Base-by-base conservation (phyloP, 441 rosid species). In the Eugenia klotzschiana region DNA sequence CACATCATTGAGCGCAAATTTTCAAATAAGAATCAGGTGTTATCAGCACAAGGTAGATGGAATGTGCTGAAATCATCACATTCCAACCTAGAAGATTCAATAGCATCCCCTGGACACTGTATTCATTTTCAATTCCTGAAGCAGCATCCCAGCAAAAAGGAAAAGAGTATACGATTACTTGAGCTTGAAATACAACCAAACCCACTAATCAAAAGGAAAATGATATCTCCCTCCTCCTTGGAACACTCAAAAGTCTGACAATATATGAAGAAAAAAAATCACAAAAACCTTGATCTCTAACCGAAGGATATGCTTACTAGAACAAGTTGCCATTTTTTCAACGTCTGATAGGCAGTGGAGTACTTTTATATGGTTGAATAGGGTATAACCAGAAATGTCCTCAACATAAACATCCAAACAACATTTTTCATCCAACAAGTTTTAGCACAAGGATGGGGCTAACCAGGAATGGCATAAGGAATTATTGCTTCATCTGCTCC, bases 401-500 rank as follows among this genome's bases (percentile, higher is more conserved):
- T 64, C 77, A 33, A 64, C n/a, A 64, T 64, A 64, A 64, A 64
- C 77, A 64, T 64, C n/a, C 4, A 20, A 33, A 64, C 46, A 64
- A 37, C 46, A 33, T 43, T 64, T 33, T 64, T 64, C 46, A 64
- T 33, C 77, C 6, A n/a, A 20, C 7, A 40, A 84, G 86, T 83
- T 13, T 69, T 79, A 64, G 81, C 86, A 84, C 16, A 23, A 82
- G 82, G 22, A 88, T 83, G 82, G 82, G 86, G 33, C 80, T 88
- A 89, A 97, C 99, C 98, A 86, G 96, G 81, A 89, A 69, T 72
- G 84, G 98, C 95, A 84, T 79, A 87, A 83, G 99, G 98, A 91
- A 97, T 90, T 87, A 97, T 92, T 58, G 98, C 93, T 90, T 97
- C 99, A 90, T 97, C 99, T 64, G 98, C 99, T 60, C 99, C 99